These are phyloP conservation scores for Xylaria acuta DNA, from an alignment of 495 filamentous ascomycete species.

Conservation along the genomic window DNA sequence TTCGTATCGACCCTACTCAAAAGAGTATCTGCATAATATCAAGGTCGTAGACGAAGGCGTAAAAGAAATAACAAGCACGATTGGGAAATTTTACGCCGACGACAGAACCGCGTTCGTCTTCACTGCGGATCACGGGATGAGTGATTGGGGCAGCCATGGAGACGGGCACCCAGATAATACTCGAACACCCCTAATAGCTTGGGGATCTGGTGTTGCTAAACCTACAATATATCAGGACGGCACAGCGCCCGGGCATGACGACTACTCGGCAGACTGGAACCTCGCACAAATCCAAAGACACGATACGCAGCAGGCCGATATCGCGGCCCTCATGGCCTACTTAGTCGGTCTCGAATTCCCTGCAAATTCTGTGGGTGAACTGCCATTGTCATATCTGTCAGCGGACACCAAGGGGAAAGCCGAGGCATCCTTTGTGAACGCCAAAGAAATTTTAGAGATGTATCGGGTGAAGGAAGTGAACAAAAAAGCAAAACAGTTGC, in stretches of 20 bases:
- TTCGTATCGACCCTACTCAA: slow-evolving; percentile 85
- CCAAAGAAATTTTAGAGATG: slow-evolving; percentile 91
- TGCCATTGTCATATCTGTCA: slow-evolving; percentile 82
- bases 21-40: slow-evolving; percentile 94
- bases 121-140: slow-evolving; percentile 99
- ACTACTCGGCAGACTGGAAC: slow-evolving; percentile 90
- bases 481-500: slow-evolving; percentile 75
- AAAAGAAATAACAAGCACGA: slow-evolving; percentile 76
- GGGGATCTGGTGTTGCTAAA: slow-evolving; percentile 90
- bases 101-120: slow-evolving; percentile 94
- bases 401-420: slow-evolving; percentile 78
- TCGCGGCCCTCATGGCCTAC: slow-evolving; percentile 96
- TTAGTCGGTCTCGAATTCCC: slow-evolving; percentile 90
- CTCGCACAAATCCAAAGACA: slow-evolving; percentile 80
- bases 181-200: slow-evolving; percentile 88
- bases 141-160: slow-evolving; percentile 96
- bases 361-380: slow-evolving; percentile 93
- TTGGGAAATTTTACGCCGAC: slow-evolving; percentile 92
- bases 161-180: slow-evolving; percentile 99
- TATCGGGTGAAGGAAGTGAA: slow-evolving; percentile 93
- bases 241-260: slow-evolving; percentile 81
- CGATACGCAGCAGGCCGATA: slow-evolving; percentile 93
- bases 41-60: slow-evolving; percentile 92
- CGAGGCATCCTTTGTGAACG: slow-evolving; percentile 83
- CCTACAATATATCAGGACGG: slow-evolving; percentile 63